A percentile compares a stretch with the other conserved stretches of the same genome.
phyloP scores from a whole-genome alignment of 75 land plant genomes.

The Larix kaempferi region DNA sequence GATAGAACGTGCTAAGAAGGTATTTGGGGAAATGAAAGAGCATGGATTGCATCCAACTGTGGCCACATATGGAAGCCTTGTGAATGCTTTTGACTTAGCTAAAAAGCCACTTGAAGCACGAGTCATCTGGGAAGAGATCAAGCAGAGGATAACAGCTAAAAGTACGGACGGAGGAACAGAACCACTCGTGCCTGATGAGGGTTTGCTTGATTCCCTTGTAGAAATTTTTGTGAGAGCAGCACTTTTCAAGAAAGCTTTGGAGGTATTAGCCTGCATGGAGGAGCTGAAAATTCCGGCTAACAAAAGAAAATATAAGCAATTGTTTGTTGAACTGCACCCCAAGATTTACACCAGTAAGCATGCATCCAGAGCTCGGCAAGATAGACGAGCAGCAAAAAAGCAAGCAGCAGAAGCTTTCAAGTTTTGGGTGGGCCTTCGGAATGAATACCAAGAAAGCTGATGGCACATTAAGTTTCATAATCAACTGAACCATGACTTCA shows the following conservation, averaged over 20 bases:
- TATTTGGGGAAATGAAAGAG: constrained; percentile 71
- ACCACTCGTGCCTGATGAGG: constrained; percentile 71
- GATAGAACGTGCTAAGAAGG: constrained; percentile 65
- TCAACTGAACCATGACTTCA: not conserved
- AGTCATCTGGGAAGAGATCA: constrained; percentile 87
- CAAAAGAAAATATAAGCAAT: constrained; percentile 75
- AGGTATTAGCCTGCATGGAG: constrained; percentile 97
- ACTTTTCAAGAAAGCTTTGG: constrained; percentile 81
- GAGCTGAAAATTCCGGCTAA: constrained; percentile 72
- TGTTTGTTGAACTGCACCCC: constrained; percentile 86
- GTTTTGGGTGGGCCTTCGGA: constrained; percentile 96
- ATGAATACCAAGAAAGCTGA: constrained; percentile 79
- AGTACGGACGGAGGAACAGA: constrained; percentile 17
- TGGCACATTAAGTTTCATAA: constrained; percentile 24
- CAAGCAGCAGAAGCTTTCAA: constrained; percentile 95
- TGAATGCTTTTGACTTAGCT: constrained; percentile 63
- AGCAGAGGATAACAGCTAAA: constrained; percentile 49
- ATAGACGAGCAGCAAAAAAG: constrained; percentile 55
- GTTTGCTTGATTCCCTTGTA: constrained; percentile 69
- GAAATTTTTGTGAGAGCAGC: constrained; percentile 90
- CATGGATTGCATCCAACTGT: constrained; percentile 66
- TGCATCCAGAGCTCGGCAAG: constrained; percentile 69
- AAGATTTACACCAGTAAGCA: constrained; percentile 89
- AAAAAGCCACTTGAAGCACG: constrained; percentile 76
- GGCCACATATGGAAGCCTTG: constrained; percentile 80